Conservation (phyloP, 257 asterid species). For the Nicotiana paniculata region DNA sequence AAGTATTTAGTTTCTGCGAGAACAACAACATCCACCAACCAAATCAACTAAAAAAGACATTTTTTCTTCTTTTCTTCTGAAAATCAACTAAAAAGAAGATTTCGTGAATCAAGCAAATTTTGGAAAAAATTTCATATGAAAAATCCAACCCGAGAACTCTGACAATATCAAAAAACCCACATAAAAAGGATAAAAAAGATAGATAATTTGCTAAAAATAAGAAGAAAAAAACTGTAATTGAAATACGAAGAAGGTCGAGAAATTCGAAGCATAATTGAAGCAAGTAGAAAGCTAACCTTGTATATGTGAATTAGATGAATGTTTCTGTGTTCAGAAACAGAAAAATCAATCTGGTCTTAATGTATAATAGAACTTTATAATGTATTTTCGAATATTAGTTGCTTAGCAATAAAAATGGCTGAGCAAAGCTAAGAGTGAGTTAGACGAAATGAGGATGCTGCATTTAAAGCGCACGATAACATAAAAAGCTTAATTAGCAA, state of each 20-base stretch:
- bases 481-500: not conserved
- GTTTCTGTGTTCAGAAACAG: not conserved
- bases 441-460: not conserved
- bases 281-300: slow-evolving; percentile 5
- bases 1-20: not conserved
- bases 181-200: not conserved
- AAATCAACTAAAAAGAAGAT: not conserved
- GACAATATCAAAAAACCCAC: not conserved
- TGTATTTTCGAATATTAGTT: not conserved
- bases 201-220: not conserved
- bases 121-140: not conserved
- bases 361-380: not conserved
- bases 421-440: not conserved
- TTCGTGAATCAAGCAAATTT: not conserved
- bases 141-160: not conserved
- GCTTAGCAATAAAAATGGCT: not conserved
- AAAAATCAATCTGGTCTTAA: not conserved
- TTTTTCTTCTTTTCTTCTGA: not conserved
- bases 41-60: not conserved
- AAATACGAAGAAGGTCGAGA: not conserved
- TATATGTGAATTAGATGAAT: not conserved
- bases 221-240: not conserved
- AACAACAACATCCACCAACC: not conserved
- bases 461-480: not conserved
- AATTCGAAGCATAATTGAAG: not conserved